Base-by-base conservation (phyloP, 2,329 filamentous ascomycete species). In the Diplodia corticola region DNA sequence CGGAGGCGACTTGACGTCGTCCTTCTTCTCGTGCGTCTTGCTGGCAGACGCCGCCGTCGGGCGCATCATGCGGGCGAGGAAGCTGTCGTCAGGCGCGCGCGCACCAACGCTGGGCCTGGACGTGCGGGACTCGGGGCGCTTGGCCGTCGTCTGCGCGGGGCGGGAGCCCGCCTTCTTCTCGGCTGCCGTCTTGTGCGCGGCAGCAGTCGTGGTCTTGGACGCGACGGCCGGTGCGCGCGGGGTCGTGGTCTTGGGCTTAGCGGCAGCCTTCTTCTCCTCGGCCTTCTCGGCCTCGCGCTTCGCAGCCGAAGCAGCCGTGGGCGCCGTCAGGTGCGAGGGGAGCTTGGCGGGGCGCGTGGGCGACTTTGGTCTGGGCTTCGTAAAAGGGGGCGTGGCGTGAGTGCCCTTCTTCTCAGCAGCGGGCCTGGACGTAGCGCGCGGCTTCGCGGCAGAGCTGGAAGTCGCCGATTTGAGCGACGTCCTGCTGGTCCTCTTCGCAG, bases 61-160 rank as follows among this genome's bases (percentile, higher is more conserved):
- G 48, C 90, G 83, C 87, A 89, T 93, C 90, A 93, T 92, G 63
- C 91, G 86, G n/a, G 89, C 90, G 28, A 93, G 79, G 77, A 93
- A 93, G 15, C 87, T 79, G 69, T 91, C 88, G 69, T 91, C 89
- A 1, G 90, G 82, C 20, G 85, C 84, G 22, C 44, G 50, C 4
- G 40, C 44, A 12, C 53, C 64, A 26, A 60, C 54, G 33, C 64
- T 65, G 44, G 64, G 44, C 30, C 64, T 57, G 69, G 60, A 84
- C 72, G 71, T 81, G 73, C 75, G 82, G 75, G 67, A 84, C 37
- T 79, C 79, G 10, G 81, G 74, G 69, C 85, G 88, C 76, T 86
- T 89, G 50, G 69, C 66, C 40, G 37, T 26, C 22, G 72, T 70
- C 33, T 70, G 68, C 12, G 76, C 74, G 22, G 72, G 66, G 22